These are phyloP conservation scores for Metschnikowia gelsemii DNA, from an alignment of 805 yeast species.

Conservation along the genomic window DNA sequence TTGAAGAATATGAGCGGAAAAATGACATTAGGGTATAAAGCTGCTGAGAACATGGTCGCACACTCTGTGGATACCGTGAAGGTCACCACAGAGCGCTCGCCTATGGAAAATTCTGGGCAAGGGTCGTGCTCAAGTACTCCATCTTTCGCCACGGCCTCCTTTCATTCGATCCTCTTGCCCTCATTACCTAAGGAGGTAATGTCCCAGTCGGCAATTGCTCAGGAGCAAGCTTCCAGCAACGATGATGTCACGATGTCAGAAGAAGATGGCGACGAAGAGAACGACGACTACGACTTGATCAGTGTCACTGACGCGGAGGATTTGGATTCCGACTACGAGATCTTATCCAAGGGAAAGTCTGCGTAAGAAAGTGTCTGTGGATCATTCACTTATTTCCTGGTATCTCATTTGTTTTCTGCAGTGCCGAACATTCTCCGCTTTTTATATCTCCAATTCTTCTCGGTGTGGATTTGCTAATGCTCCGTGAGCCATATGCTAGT, in stretches of 20 bases:
- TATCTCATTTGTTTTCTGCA: too few species aligned
- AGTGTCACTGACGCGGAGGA: slow-evolving; percentile 31
- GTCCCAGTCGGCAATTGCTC: neutral
- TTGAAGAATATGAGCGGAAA: slow-evolving; percentile 26
- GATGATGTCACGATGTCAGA: slow-evolving; percentile 5
- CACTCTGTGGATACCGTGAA: neutral
- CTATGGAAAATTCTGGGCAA: slow-evolving; percentile 1
- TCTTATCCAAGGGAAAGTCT: slow-evolving; percentile 26
- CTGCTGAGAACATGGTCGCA: neutral
- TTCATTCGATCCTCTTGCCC: slow-evolving; percentile 12
- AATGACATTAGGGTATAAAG: slow-evolving; percentile 7
- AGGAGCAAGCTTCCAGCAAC: slow-evolving; percentile 1
- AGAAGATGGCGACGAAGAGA: slow-evolving; percentile 16
- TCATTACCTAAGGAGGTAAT: slow-evolving; percentile 11
- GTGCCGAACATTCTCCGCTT: too few species aligned
- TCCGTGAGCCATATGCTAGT: too few species aligned
- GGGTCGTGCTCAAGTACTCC: slow-evolving; percentile 8
- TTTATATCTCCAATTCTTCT: too few species aligned
- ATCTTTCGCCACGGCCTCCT: slow-evolving; percentile 9
- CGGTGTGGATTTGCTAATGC: too few species aligned
- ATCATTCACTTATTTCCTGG: too few species aligned
- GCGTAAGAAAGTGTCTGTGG: neutral
- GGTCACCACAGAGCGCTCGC: neutral
- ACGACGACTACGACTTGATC: slow-evolving; percentile 36
- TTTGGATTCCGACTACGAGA: slow-evolving; percentile 37